Evolutionary conservation across 1,139 yeast species (phyloP).

Genomic region (Taiozyma sp.): DNA sequence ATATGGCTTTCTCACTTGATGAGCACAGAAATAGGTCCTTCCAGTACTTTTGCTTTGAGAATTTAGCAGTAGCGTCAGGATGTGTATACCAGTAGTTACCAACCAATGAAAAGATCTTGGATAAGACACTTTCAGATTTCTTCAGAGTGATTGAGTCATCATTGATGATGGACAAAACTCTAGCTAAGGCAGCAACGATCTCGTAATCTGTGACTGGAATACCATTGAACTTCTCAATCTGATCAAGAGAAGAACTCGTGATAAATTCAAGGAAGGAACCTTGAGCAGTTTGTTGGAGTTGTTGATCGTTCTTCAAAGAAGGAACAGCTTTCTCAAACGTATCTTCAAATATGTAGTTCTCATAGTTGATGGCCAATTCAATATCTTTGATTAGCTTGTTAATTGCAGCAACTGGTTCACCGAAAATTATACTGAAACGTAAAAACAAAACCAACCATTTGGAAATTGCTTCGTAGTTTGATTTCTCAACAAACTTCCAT

Average conservation of each 20-base stretch:
- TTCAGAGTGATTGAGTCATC: conserved; percentile 20
- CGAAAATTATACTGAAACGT: conserved; percentile 41
- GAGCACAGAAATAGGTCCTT: conserved; percentile 7
- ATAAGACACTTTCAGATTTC: conserved; percentile 19
- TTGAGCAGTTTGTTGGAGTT: background rate
- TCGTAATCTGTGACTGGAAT: conserved; percentile 43
- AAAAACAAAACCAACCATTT: conserved; percentile 49
- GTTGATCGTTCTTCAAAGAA: background rate
- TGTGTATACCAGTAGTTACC: conserved; percentile 38
- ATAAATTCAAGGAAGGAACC: conserved; percentile 26
- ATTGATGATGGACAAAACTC: conserved; percentile 29
- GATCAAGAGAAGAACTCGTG: conserved; percentile 19
- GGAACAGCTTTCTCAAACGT: conserved; percentile 12
- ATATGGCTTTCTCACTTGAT: conserved; percentile 21
- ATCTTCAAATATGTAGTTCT: conserved; percentile 9
- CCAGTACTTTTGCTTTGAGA: conserved; percentile 30
- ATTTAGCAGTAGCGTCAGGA: conserved; percentile 11
- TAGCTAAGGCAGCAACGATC: conserved; percentile 37
- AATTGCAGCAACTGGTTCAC: conserved; percentile 44
- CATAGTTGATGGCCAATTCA: conserved; percentile 19
- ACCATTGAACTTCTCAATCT: conserved; percentile 23
- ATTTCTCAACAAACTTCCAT: conserved; percentile 47
- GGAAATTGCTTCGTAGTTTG: conserved; percentile 24
- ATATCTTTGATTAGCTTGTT: conserved; percentile 25
- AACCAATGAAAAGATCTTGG: conserved; percentile 30